Percentiles rank a stretch among this genome's conserved stretches.
phyloP scores from a whole-genome alignment of 768 basidiomycete genomes.

The Naematelia encephala region DNA sequence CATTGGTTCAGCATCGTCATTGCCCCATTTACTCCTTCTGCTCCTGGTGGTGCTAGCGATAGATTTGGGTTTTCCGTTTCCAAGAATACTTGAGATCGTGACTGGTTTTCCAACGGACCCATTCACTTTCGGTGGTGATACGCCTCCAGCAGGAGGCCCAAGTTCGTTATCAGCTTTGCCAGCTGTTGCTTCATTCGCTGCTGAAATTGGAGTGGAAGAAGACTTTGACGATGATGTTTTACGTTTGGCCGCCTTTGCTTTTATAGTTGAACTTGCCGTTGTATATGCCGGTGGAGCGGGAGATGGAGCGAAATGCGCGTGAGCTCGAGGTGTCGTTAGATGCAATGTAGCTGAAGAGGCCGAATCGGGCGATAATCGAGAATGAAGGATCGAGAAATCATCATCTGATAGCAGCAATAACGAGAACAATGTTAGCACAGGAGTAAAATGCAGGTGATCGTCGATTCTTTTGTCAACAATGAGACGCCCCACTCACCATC shows the following conservation, averaged over 20 bases:
- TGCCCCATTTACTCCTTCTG: slow-evolving; percentile 41
- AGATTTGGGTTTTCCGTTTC: slow-evolving; percentile 1
- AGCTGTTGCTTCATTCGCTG: neutral
- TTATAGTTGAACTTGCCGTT: slow-evolving; percentile 60
- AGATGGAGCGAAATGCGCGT: slow-evolving; percentile 48
- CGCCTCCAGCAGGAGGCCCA: neutral
- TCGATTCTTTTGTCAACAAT: too few species aligned
- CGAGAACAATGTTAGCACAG: too few species aligned
- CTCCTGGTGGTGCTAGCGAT: slow-evolving; percentile 38
- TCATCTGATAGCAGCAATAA: slow-evolving; percentile 57
- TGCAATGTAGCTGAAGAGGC: slow-evolving; percentile 49
- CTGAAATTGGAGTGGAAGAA: slow-evolving; percentile 1
- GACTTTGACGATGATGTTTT: slow-evolving; percentile 6
- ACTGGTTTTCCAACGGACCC: neutral
- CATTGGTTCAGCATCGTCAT: slow-evolving; percentile 57
- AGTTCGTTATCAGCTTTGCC: neutral
- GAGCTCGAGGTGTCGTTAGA: slow-evolving; percentile 51
- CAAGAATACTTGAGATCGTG: neutral
- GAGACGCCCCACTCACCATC: slow-evolving; percentile 61
- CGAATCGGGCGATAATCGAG: slow-evolving; percentile 57
- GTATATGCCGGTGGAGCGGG: slow-evolving; percentile 63
- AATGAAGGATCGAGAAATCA: slow-evolving; percentile 81
- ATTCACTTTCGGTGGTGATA: neutral
- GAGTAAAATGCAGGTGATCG: too few species aligned
- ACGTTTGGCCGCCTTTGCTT: slow-evolving; percentile 45